These are phyloP conservation scores for Boletus semigastroideus DNA, from an alignment of 1,284 basidiomycete genomes.

Conservation along the genomic window DNA sequence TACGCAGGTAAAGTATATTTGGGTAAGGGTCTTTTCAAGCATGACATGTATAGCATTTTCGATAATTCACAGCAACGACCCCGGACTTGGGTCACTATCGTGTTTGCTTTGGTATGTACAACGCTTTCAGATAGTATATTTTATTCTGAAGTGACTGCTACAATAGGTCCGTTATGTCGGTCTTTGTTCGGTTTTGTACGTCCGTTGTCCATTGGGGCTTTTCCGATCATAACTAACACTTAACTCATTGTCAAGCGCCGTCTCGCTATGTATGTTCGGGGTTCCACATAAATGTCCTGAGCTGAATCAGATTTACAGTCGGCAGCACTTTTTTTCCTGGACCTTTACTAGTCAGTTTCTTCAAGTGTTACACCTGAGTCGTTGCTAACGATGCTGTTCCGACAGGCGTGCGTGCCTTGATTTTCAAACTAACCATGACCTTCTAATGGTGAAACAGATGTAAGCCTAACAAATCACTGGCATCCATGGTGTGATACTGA, in stretches of 20 bases:
- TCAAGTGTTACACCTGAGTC: not conserved
- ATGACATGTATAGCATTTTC: not conserved
- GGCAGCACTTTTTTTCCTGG: not conserved
- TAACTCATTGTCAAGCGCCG: not conserved
- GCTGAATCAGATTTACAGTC: not conserved
- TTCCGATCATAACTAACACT: not conserved
- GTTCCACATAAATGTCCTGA: not conserved
- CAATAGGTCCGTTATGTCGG: not conserved
- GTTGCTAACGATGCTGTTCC: not conserved
- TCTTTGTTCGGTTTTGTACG: not conserved
- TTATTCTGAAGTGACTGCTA: not conserved
- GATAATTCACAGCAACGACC: not conserved
- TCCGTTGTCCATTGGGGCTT: not conserved
- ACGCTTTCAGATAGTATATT: not conserved
- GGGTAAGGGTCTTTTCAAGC: not conserved
- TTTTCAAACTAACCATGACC: not conserved
- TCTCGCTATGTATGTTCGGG: not conserved
- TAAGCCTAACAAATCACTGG: not conserved
- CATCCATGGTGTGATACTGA: not conserved
- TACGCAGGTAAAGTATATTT: not conserved
- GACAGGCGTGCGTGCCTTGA: not conserved
- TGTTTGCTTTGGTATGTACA: not conserved
- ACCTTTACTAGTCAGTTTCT: not conserved
- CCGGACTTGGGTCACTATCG: not conserved
- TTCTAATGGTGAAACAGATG: not conserved